phyloP scores from a whole-genome alignment of 2,329 filamentous ascomycete species.

The Trichoderma breve region DNA sequence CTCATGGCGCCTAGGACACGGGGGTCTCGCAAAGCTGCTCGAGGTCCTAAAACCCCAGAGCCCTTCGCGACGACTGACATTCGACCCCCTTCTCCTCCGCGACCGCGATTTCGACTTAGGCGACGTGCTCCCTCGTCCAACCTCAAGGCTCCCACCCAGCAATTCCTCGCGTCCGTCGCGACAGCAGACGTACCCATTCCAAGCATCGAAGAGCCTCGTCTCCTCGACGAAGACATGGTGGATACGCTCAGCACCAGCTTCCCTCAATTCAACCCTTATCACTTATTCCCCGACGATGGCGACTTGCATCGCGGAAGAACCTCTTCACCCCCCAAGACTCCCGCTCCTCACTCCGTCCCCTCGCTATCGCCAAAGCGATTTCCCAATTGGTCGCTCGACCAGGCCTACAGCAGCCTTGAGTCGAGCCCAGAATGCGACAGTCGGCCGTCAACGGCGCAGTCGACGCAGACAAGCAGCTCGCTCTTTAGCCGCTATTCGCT shows the following conservation, averaged over 20 bases:
- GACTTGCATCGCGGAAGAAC: slow-evolving; percentile 40
- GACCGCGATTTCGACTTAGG: slow-evolving; percentile 55
- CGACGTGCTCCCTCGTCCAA: slow-evolving; percentile 53
- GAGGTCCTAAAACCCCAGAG: slow-evolving; percentile 52
- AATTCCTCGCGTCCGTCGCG: slow-evolving; percentile 66
- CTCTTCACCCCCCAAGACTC: slow-evolving; percentile 60
- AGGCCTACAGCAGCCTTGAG: slow-evolving; percentile 55
- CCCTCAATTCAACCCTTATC: slow-evolving; percentile 36
- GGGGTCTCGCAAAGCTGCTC: slow-evolving; percentile 40
- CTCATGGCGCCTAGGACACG: slow-evolving; percentile 45
- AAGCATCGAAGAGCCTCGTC: slow-evolving; percentile 59
- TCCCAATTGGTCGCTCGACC: slow-evolving; percentile 59
- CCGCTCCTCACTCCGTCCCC: slow-evolving; percentile 47
- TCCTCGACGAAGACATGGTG: slow-evolving; percentile 45
- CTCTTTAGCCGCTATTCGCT: slow-evolving; percentile 57
- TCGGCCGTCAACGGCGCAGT: slow-evolving; percentile 58
- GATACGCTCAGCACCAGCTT: slow-evolving; percentile 35
- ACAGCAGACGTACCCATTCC: slow-evolving; percentile 63
- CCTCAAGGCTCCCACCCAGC: slow-evolving; percentile 58
- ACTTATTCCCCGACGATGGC: slow-evolving; percentile 29
- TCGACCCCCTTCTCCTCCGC: slow-evolving; percentile 49
- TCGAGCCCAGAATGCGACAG: slow-evolving; percentile 60
- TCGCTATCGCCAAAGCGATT: slow-evolving; percentile 48
- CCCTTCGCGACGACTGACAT: slow-evolving; percentile 39
- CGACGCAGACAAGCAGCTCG: slow-evolving; percentile 57